These are phyloP conservation scores for Pseudogymnoascus sp. DNA, from an alignment of 2,329 filamentous ascomycete genomes.

Conservation along the genomic window DNA sequence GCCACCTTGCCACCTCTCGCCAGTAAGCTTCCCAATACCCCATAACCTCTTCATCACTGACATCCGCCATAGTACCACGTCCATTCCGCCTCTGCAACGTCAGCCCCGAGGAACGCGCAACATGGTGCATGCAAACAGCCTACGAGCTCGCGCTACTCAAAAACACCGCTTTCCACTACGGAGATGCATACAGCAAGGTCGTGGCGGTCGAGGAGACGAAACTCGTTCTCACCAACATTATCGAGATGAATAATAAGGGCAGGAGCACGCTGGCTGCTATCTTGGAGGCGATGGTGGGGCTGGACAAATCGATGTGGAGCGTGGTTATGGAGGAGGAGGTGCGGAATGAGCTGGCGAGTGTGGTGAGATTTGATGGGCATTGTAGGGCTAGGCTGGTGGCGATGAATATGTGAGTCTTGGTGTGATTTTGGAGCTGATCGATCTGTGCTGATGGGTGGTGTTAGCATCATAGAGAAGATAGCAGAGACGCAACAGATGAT, in stretches of 20 bases:
- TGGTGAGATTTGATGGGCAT: background rate
- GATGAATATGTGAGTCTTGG: background rate
- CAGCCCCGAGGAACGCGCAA: background rate
- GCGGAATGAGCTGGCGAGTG: background rate
- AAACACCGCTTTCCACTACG: background rate
- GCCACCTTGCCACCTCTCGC: background rate
- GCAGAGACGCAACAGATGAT: background rate
- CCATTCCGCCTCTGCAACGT: constrained; percentile 1
- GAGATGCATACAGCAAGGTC: background rate
- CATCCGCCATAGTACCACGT: background rate
- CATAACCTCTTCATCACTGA: background rate
- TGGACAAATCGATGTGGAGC: background rate
- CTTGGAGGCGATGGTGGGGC: background rate
- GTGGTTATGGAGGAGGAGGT: constrained; percentile 4
- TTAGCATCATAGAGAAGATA: background rate
- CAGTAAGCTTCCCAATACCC: background rate
- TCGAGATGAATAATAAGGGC: background rate
- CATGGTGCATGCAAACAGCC: background rate
- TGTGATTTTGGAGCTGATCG: background rate
- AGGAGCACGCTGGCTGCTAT: background rate
- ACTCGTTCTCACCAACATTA: background rate
- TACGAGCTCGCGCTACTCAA: background rate
- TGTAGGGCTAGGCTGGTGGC: background rate
- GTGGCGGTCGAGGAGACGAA: background rate
- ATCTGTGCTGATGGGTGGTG: background rate